Conservation (phyloP, 768 basidiomycete species). For the Phylloporus rhodoxanthus region DNA sequence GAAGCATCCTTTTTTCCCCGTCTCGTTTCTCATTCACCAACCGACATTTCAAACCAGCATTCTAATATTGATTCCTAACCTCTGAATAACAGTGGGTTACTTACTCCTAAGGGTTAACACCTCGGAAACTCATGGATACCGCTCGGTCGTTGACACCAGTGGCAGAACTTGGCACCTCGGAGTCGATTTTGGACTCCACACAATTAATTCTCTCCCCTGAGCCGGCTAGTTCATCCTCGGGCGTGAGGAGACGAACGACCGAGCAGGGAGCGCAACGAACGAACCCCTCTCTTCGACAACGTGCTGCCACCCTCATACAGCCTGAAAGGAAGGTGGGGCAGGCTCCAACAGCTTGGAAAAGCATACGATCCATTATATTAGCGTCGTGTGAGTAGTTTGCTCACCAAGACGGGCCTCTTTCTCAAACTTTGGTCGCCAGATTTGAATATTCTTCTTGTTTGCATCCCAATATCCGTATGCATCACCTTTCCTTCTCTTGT, state of each 20-base stretch:
- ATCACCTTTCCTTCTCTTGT: neutral
- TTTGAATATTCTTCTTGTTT: slow-evolving; percentile 65
- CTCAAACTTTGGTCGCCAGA: slow-evolving; percentile 33
- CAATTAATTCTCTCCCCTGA: slow-evolving; percentile 4
- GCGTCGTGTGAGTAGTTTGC: slow-evolving; percentile 48
- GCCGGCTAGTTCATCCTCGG: slow-evolving; percentile 8
- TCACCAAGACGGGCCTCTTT: neutral
- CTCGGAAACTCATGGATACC: slow-evolving; percentile 12
- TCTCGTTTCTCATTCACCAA: neutral
- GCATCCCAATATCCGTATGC: slow-evolving; percentile 64
- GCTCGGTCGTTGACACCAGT: slow-evolving; percentile 11
- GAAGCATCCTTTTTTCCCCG: neutral
- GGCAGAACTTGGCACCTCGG: slow-evolving; percentile 6
- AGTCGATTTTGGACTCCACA: slow-evolving; percentile 2
- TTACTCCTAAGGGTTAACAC: neutral
- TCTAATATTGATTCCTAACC: neutral
- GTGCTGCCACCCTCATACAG: slow-evolving; percentile 28
- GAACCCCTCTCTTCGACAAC: slow-evolving; percentile 11
- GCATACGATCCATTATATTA: slow-evolving; percentile 48
- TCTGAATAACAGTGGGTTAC: slow-evolving; percentile 7
- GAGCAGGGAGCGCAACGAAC: slow-evolving; percentile 4
- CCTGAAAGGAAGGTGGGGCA: slow-evolving; percentile 36
- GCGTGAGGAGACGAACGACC: slow-evolving; percentile 7
- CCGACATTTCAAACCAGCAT: neutral
- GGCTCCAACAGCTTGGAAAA: slow-evolving; percentile 41